Evolutionary conservation across 768 basidiomycete genomes (phyloP).

Genomic region (Pulveroboletus sp.): DNA sequence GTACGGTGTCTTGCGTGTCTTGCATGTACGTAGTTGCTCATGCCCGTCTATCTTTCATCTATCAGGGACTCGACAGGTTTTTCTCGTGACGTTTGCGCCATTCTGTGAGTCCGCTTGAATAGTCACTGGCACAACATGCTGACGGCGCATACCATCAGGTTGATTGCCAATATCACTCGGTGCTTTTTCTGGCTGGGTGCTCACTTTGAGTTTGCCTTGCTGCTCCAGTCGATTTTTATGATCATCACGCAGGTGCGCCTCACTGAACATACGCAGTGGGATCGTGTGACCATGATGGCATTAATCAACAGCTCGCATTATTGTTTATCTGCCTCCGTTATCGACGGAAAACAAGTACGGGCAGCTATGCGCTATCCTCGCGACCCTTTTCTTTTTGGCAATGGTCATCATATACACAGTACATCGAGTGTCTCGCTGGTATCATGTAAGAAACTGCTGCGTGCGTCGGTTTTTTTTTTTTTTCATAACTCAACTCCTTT

Average conservation of each 20-base stretch:
- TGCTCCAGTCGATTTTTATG: conserved; percentile 83
- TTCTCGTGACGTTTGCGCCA: conserved; percentile 82
- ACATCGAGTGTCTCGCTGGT: conserved; percentile 78
- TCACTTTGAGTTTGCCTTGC: conserved; percentile 68
- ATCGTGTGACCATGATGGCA: conserved; percentile 18
- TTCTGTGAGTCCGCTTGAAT: conserved; percentile 46
- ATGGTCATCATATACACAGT: conserved; percentile 71
- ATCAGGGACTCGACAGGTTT: conserved; percentile 79
- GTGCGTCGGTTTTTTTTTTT: neutral
- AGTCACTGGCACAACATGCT: conserved; percentile 3
- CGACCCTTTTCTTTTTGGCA: conserved; percentile 82
- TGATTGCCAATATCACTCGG: conserved; percentile 80
- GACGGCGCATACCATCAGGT: conserved; percentile 34
- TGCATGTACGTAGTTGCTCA: conserved; percentile 1
- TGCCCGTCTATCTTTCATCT: conserved; percentile 2
- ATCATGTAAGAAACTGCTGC: conserved; percentile 49
- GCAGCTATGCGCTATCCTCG: conserved; percentile 51
- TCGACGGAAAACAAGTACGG: conserved; percentile 55
- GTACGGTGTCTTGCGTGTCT: conserved; percentile 32
- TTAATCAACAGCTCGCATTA: conserved; percentile 54
- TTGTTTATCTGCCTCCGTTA: conserved; percentile 80
- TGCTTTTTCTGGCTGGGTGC: conserved; percentile 90
- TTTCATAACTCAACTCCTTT: conserved; percentile 2
- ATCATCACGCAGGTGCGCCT: conserved; percentile 69
- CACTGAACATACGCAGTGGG: conserved; percentile 4